These are phyloP conservation scores for Pittosporum tobira DNA, from an alignment of 129 eudicot species.

Conservation along the genomic window DNA sequence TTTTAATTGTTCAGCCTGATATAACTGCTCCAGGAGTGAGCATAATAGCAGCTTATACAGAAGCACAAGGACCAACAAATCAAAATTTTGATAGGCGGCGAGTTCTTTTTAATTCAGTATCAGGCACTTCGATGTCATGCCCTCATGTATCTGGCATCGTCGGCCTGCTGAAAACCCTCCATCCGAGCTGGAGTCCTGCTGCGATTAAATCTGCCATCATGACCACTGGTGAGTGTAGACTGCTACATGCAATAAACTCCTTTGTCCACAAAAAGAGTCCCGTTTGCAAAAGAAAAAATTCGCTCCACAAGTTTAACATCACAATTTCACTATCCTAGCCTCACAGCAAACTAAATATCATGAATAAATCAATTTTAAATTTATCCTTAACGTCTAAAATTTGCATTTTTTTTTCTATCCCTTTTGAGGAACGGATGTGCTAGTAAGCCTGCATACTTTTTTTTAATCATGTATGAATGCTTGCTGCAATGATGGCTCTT, in stretches of 20 bases:
- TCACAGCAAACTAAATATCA: no score
- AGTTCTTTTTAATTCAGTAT: constrained; percentile 44
- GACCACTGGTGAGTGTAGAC: constrained; percentile 57
- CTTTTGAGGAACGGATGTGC: no score
- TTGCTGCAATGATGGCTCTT: neutral
- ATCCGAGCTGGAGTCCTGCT: constrained; percentile 92
- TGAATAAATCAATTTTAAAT: no score
- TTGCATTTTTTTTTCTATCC: no score
- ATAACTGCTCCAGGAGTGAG: constrained; percentile 91
- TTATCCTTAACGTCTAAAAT: no score
- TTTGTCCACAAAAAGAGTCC: no score
- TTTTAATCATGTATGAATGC: no score
- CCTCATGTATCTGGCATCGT: constrained; percentile 88
- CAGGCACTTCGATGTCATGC: constrained; percentile 97
- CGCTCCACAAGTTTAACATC: no score
- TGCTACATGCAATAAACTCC: neutral
- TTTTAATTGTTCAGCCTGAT: constrained; percentile 46
- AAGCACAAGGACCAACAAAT: constrained; percentile 71
- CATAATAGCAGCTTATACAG: constrained; percentile 77
- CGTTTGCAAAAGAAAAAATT: no score
- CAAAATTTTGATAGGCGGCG: constrained; percentile 61
- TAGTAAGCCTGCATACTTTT: no score
- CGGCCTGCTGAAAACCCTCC: constrained; percentile 74
- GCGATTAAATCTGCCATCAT: constrained; percentile 82
- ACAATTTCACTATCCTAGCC: no score